Percentiles rank a stretch among this genome's conserved stretches.
Evolutionary conservation across 2,329 filamentous ascomycete genomes (phyloP).

Genomic region (Endothia cerciana): DNA sequence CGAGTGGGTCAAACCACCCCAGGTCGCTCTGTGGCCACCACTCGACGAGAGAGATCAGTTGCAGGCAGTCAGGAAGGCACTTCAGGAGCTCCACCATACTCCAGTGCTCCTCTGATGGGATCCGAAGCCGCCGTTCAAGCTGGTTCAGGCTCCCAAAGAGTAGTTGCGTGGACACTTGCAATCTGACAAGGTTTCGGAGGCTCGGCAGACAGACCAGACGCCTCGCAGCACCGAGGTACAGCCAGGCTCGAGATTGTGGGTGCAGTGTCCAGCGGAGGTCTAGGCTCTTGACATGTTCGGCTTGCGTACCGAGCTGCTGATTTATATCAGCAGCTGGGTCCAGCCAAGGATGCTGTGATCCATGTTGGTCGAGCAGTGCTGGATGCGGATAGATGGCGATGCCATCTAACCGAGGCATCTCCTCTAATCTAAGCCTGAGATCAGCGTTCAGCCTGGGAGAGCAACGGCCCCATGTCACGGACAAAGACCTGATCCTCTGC

Average conservation of each 20-base stretch:
- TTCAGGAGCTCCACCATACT: not conserved
- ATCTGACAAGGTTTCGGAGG: not conserved
- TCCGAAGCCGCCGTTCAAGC: not conserved
- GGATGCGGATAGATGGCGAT: not conserved
- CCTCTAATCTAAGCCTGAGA: not conserved
- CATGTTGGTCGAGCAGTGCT: not conserved
- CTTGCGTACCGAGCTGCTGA: not conserved
- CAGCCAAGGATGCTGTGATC: not conserved
- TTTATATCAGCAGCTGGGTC: not conserved
- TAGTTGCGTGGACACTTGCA: not conserved
- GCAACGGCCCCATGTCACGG: not conserved
- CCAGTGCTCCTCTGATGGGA: not conserved
- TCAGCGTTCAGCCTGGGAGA: not conserved
- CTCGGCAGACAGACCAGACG: not conserved
- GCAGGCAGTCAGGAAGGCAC: conserved; percentile 4
- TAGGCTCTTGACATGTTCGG: not conserved
- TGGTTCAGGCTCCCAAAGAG: not conserved
- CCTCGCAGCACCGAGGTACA: not conserved
- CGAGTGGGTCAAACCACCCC: not conserved
- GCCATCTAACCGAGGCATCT: not conserved
- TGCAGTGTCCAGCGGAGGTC: not conserved
- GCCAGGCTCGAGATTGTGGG: not conserved
- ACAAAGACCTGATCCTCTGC: not conserved
- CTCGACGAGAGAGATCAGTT: not conserved
- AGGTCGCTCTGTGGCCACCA: not conserved